A percentile compares a stretch with the other conserved stretches of the same genome.
phyloP scores from a whole-genome alignment of 2,329 filamentous ascomycete genomes.

The Colletotrichum acutatum region DNA sequence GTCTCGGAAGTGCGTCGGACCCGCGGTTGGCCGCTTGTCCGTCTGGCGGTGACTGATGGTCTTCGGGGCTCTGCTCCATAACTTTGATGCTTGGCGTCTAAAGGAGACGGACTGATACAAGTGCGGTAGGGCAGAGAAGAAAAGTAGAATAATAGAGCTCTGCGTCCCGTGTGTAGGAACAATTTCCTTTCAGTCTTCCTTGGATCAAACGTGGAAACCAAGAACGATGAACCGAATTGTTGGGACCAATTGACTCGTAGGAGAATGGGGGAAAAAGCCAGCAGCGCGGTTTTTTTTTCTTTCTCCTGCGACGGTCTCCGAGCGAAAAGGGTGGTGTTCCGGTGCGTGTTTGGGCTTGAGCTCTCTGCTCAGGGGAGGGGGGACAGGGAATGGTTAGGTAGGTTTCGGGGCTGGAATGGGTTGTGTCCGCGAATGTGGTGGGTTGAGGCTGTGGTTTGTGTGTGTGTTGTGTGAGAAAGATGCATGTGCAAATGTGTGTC shows the following conservation, averaged over 20 bases:
- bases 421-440: too few species aligned
- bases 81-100: conserved; percentile 3
- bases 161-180: neutral
- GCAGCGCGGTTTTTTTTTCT: neutral
- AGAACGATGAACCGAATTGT: neutral
- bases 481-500: conserved; percentile 8
- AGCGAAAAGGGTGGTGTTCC: neutral
- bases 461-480: neutral
- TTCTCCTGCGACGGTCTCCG: neutral
- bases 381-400: neutral
- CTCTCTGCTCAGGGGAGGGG: neutral
- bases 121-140: neutral
- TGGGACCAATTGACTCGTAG: neutral
- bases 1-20: conserved; percentile 35
- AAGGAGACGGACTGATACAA: conserved; percentile 16
- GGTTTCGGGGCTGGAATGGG: conserved; percentile 17
- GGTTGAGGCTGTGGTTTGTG: too few species aligned
- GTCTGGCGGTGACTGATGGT: conserved; percentile 28
- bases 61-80: conserved; percentile 35
- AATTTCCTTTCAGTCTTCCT: neutral
- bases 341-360: conserved; percentile 19
- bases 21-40: conserved; percentile 32
- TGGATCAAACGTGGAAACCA: neutral
- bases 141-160: neutral
- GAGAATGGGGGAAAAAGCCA: neutral